Evolutionary conservation across 2,329 filamentous ascomycete genomes (phyloP).

Genomic region (Ascosphaera apis): DNA sequence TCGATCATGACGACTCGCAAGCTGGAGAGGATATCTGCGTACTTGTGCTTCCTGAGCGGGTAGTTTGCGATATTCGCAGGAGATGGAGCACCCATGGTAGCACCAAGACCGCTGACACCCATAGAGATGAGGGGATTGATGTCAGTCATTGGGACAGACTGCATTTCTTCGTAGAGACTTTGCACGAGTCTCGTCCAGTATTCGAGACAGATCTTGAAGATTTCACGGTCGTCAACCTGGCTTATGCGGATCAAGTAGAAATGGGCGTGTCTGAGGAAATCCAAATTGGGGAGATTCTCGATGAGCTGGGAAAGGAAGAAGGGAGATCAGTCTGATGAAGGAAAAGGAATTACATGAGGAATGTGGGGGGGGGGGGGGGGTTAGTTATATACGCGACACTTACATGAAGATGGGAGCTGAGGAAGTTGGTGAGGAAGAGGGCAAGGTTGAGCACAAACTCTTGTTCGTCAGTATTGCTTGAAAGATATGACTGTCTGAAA

Average conservation of each 20-base stretch:
- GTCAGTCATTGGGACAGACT: conserved; percentile 79
- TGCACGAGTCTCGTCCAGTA: conserved; percentile 99
- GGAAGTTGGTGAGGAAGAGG: conserved; percentile 91
- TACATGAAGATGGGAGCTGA: conserved; percentile 73
- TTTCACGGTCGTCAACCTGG: conserved; percentile 94
- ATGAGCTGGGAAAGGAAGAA: conserved; percentile 38
- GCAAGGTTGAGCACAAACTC: conserved; percentile 96
- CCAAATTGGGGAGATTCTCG: conserved; percentile 82
- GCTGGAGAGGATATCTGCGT: conserved; percentile 80
- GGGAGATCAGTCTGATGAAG: conserved; percentile 5
- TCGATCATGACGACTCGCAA: conserved; percentile 97
- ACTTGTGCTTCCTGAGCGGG: conserved; percentile 92
- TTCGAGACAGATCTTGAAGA: conserved; percentile 97
- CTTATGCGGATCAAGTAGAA: conserved; percentile 97
- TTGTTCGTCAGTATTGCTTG: conserved; percentile 80
- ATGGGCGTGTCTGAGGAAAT: conserved; percentile 86
- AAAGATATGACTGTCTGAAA: conserved; percentile 72
- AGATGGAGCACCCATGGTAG: conserved; percentile 65
- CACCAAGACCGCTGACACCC: conserved; percentile 38
- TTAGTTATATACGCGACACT: conserved; percentile 12
- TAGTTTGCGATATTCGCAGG: conserved; percentile 70
- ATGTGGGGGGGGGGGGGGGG: too few relatives aligned
- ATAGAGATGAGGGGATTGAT: conserved; percentile 73
- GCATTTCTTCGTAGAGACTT: conserved; percentile 98
- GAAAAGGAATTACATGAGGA: conserved; percentile 7